Percentiles rank a stretch among this genome's conserved stretches.
These are phyloP conservation scores for Immersiella caudata DNA, from an alignment of 495 filamentous ascomycete genomes.

Conservation along the genomic window DNA sequence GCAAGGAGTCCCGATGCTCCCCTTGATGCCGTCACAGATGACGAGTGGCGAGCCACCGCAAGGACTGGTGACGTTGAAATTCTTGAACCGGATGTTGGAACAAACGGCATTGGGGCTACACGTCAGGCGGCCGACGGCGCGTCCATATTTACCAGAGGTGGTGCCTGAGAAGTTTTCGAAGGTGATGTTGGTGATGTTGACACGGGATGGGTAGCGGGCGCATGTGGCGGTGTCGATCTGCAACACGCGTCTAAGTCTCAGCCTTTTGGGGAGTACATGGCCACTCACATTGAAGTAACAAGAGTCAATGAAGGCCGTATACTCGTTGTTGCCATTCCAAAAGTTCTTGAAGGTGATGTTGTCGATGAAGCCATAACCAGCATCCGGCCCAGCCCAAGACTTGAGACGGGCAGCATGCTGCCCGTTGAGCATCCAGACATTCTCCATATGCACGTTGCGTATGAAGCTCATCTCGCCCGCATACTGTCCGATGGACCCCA, in stretches of 20 bases:
- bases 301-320: conserved; percentile 56
- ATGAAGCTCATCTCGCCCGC: conserved; percentile 55
- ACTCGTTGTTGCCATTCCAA: conserved; percentile 57
- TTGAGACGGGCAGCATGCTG: conserved; percentile 61
- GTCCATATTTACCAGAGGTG: conserved; percentile 53
- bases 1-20: conserved; percentile 54
- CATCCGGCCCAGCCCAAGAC: conserved; percentile 55
- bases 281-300: conserved; percentile 62
- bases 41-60: conserved; percentile 49
- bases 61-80: conserved; percentile 55
- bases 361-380: conserved; percentile 60
- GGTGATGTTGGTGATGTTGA: conserved; percentile 57
- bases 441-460: conserved; percentile 57
- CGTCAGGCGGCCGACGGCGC: conserved; percentile 52
- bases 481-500: conserved; percentile 63
- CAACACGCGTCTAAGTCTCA: neutral
- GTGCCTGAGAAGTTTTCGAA: conserved; percentile 61
- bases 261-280: neutral
- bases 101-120: conserved; percentile 57
- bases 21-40: conserved; percentile 56
- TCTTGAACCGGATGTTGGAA: conserved; percentile 52
- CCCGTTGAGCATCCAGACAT: conserved; percentile 59
- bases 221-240: conserved; percentile 46
- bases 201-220: conserved; percentile 52
- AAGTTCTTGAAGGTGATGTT: conserved; percentile 64